phyloP scores from a whole-genome alignment of 1,284 basidiomycete species.

The Neotropicomus parvogracilis region DNA sequence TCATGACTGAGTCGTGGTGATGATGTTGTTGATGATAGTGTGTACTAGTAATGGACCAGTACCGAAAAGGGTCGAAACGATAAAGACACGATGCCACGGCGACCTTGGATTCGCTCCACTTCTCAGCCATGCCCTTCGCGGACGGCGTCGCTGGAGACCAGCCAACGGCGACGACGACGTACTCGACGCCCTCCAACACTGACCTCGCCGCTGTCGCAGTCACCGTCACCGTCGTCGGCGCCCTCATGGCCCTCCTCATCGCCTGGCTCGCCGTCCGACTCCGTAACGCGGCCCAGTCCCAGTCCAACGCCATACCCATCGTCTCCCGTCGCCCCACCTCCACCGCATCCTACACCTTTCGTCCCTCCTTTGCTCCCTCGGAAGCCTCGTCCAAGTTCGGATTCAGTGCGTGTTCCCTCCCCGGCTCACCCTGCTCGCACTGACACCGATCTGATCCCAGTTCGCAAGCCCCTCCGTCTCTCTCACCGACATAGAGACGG shows the following conservation, averaged over 20 bases:
- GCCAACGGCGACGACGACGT: slow-evolving; percentile 3
- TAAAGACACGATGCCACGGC: too few relatives aligned
- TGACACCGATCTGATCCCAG: slow-evolving; percentile 7
- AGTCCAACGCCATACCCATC: slow-evolving; percentile 2
- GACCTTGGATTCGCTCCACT: too few relatives aligned
- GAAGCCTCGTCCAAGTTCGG: slow-evolving; percentile 30
- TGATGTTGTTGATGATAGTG: too few relatives aligned
- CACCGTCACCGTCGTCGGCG: slow-evolving; percentile 28
- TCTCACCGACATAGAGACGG: slow-evolving; percentile 16
- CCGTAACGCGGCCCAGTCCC: slow-evolving; percentile 10
- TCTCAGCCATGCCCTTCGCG: too few relatives aligned
- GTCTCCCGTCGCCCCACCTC: slow-evolving; percentile 10
- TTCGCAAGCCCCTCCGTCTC: slow-evolving; percentile 27
- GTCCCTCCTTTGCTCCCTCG: slow-evolving; percentile 27
- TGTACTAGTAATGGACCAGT: too few relatives aligned
- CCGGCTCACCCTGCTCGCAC: background rate
- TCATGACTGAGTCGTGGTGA: slow-evolving; percentile 11
- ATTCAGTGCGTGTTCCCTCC: slow-evolving; percentile 21
- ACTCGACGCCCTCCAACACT: slow-evolving; percentile 15
- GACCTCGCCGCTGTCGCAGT: slow-evolving; percentile 25
- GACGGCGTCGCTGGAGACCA: too few relatives aligned
- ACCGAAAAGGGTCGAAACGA: too few relatives aligned
- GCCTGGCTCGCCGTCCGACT: slow-evolving; percentile 29
- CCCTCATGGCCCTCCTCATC: slow-evolving; percentile 24
- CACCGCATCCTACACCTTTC: slow-evolving; percentile 14